Evolutionary conservation across 305 asterid species (phyloP).

Genomic region (Fraxinus greggii): DNA sequence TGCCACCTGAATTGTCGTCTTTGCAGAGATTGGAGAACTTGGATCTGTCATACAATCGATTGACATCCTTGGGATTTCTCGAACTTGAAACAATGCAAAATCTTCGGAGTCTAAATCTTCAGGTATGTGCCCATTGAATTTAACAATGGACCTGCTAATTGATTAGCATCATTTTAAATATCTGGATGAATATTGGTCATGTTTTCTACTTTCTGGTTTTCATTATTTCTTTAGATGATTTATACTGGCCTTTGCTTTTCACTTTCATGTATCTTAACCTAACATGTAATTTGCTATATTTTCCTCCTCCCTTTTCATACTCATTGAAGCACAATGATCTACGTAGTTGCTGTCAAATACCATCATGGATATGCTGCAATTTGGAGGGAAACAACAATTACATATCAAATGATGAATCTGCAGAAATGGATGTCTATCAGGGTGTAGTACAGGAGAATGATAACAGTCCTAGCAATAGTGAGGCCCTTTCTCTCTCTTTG

Average conservation of each 20-base stretch:
- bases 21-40: slow-evolving; percentile 72
- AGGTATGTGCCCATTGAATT: slow-evolving; percentile 45
- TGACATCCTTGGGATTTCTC: slow-evolving; percentile 64
- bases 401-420: slow-evolving; percentile 57
- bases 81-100: slow-evolving; percentile 73
- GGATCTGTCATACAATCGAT: slow-evolving; percentile 76
- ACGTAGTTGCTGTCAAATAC: slow-evolving; percentile 51
- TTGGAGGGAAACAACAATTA: slow-evolving; percentile 64
- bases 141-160: background rate
- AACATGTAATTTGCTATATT: slow-evolving; percentile 10
- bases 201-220: background rate
- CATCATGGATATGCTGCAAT: slow-evolving; percentile 83
- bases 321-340: slow-evolving; percentile 67
- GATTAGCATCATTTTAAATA: background rate
- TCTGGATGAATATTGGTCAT: background rate
- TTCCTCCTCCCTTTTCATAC: background rate
- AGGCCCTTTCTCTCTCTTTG: slow-evolving; percentile 8
- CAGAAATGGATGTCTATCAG: slow-evolving; percentile 92
- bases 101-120: slow-evolving; percentile 67
- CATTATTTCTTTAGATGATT: background rate
- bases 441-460: slow-evolving; percentile 41
- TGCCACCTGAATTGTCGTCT: slow-evolving; percentile 60
- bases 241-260: background rate
- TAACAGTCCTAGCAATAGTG: slow-evolving; percentile 35
- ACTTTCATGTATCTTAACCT: slow-evolving; percentile 16